Evolutionary conservation across 306 rosid species (phyloP), one percentile per base, ranked within the genome.

Genomic region (Vachellia collinsii): DNA sequence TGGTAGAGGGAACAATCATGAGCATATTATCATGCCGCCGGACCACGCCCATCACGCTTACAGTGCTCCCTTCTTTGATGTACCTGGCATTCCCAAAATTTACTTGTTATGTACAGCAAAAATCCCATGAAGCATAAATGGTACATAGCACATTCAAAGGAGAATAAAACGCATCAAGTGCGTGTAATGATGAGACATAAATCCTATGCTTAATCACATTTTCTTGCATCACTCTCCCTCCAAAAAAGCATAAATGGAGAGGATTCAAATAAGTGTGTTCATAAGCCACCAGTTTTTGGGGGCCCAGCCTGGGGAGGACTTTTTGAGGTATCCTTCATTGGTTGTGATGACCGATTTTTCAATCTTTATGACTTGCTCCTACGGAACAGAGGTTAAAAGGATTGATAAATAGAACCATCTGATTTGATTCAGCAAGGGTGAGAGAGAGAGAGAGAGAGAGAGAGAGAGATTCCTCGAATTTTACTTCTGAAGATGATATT

Each of bases 11-110:
- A 69, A 93, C 93, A 80, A 96, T 90, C 99, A 92, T 96, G 67
- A 93, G 89, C 82, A 92, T 91, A 13, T 96, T 96, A 56, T 96
- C 99, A 2, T 96, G 99, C 63, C 97, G 89, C 0, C 89, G 89
- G 38, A 96, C 99, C 23, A 96, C 87, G 51, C 99, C 98, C 97
- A 92, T 89, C 83, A 96, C 99, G 79, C 98, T 96, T 11, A 96
- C 94, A 0, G 94, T 93, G 87, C 91, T 93, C 41, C 99, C 99
- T 88, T 96, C 99, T 85, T 93, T 93, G 77, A 96, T 86, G 86
- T 96, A 90, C 82, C 98, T 93, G 64, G 65, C 0, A 76, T 67
- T 80, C 79, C 73, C 77, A 79, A 78, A 70, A 77, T 41, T 72
- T 10, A 67, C 53, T 12, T n/a, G 41, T 38, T 39, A 77, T 81